Evolutionary conservation across 805 yeast species (phyloP).

Genomic region (Saccharomycopsis sp.): DNA sequence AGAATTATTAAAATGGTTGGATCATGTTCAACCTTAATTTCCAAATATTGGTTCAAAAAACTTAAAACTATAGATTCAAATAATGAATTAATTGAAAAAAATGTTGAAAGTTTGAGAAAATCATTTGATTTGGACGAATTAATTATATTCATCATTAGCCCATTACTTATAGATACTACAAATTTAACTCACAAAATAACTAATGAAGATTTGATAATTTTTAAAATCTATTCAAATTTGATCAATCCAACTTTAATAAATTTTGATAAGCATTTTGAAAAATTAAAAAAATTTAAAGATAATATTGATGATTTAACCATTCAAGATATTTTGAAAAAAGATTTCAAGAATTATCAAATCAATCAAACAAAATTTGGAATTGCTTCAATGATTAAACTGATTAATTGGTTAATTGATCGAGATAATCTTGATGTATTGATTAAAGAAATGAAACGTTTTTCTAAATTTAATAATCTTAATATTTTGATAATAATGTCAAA

Average conservation of each 20-base stretch:
- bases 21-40: conserved; percentile 70
- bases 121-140: conserved; percentile 23
- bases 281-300: conserved; percentile 40
- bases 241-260: conserved; percentile 14
- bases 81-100: neutral
- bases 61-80: conserved; percentile 14
- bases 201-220: conserved; percentile 33
- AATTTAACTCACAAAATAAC: conserved; percentile 58
- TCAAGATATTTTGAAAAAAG: conserved; percentile 63
- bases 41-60: conserved; percentile 43
- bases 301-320: conserved; percentile 52
- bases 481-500: conserved; percentile 40
- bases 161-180: conserved; percentile 68
- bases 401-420: conserved; percentile 37
- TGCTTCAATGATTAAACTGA: conserved; percentile 59
- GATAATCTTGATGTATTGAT: conserved; percentile 21
- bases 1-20: conserved; percentile 55
- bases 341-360: conserved; percentile 63
- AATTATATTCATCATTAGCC: conserved; percentile 45
- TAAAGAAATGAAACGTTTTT: conserved; percentile 23
- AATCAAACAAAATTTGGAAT: conserved; percentile 45
- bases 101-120: neutral
- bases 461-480: conserved; percentile 19
- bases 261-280: conserved; percentile 16
- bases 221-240: neutral